These are phyloP conservation scores for Amaranthus tricolor DNA, from an alignment of 179 eudicot genomes.

Conservation along the genomic window DNA sequence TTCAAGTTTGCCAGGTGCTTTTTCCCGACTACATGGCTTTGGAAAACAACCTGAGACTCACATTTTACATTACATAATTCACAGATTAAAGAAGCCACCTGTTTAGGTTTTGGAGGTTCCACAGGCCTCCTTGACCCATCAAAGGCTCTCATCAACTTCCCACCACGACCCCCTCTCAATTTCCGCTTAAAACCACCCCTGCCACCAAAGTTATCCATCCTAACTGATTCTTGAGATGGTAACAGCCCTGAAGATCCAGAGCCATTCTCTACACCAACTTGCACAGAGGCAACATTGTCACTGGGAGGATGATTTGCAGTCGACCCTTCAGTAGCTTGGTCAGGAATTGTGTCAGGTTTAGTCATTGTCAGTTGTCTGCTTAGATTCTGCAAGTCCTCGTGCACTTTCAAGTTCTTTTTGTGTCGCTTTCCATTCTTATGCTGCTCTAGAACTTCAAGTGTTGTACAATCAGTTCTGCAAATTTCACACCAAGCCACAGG, in stretches of 20 bases:
- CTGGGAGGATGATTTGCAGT: background rate
- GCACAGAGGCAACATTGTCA: background rate
- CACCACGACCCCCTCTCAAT: conserved; percentile 34
- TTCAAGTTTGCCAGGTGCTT: conserved; percentile 38
- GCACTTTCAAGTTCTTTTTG: conserved; percentile 46
- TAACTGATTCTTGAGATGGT: conserved; percentile 24
- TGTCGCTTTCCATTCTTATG: conserved; percentile 63
- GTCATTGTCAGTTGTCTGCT: conserved; percentile 22
- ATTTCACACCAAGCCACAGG: conserved; percentile 62
- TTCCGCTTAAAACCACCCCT: conserved; percentile 37
- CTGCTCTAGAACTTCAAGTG: conserved; percentile 50
- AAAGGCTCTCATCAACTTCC: conserved; percentile 27
- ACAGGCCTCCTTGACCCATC: conserved; percentile 31
- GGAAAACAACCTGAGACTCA: conserved; percentile 40
- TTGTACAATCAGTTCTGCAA: conserved; percentile 61
- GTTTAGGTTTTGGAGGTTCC: conserved; percentile 32
- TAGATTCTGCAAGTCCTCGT: conserved; percentile 35
- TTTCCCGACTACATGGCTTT: conserved; percentile 41
- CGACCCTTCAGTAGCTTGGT: conserved; percentile 1
- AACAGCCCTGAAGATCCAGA: conserved; percentile 16
- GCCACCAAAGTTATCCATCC: conserved; percentile 16
- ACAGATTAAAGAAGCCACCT: conserved; percentile 27
- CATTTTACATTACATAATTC: conserved; percentile 42
- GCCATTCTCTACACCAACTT: conserved; percentile 8
- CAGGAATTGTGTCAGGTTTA: conserved; percentile 12